Percentiles rank a stretch among this genome's conserved stretches.
Evolutionary conservation across 2,329 filamentous ascomycete species (phyloP).

Genomic region (Cladosporium sp.): DNA sequence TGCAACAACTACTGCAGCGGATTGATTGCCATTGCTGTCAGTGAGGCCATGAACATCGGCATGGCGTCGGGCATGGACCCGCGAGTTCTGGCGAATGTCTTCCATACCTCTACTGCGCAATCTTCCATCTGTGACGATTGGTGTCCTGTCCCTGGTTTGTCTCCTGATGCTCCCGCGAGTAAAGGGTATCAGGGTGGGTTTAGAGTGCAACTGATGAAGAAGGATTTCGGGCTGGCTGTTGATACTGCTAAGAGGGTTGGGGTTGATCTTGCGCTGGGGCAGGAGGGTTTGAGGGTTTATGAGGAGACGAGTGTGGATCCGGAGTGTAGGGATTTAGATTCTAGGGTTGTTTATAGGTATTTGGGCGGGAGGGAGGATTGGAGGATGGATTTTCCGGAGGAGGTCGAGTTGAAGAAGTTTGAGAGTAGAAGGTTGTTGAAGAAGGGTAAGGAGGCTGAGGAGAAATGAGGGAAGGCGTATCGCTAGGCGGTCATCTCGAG

Average conservation of each 20-base stretch:
- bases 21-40: constrained; percentile 53
- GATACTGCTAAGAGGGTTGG: constrained; percentile 52
- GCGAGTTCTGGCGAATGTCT: constrained; percentile 48
- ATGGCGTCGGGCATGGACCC: constrained; percentile 55
- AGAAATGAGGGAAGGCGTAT: neutral
- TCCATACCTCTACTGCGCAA: constrained; percentile 48
- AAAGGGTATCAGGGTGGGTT: constrained; percentile 53
- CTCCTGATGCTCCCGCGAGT: constrained; percentile 43
- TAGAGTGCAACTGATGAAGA: constrained; percentile 56
- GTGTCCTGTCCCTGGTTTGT: constrained; percentile 49
- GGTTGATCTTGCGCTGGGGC: constrained; percentile 46
- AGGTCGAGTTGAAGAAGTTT: constrained; percentile 26
- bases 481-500: neutral
- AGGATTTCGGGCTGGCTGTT: constrained; percentile 53
- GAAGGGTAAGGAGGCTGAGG: constrained; percentile 20
- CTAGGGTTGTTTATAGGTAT: constrained; percentile 54
- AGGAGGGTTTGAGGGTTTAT: constrained; percentile 49
- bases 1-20: constrained; percentile 59
- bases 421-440: constrained; percentile 24
- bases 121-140: constrained; percentile 49
- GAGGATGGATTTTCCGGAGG: constrained; percentile 27
- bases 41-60: constrained; percentile 57
- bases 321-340: constrained; percentile 51
- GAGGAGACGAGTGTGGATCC: constrained; percentile 47
- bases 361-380: constrained; percentile 51